A percentile compares a stretch with the other conserved stretches of the same genome.
Evolutionary conservation across 2,329 filamentous ascomycete genomes (phyloP).

Genomic region (Cyphellophora europaea): DNA sequence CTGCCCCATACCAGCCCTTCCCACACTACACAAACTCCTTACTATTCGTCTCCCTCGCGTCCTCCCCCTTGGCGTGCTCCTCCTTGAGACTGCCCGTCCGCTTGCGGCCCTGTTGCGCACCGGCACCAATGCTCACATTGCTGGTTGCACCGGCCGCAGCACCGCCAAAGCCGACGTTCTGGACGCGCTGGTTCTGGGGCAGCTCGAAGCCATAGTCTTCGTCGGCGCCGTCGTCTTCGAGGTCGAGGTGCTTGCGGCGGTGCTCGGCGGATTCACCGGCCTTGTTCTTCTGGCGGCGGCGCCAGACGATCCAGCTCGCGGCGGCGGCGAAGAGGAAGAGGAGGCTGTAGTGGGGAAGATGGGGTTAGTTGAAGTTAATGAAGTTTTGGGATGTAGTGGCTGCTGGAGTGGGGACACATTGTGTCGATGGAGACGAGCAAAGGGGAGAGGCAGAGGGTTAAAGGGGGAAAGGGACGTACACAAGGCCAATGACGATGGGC

Average conservation of each 20-base stretch:
- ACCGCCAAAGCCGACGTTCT: no score
- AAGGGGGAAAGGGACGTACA: not conserved
- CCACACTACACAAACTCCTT: no score
- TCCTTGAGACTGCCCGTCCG: no score
- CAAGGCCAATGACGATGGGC: not conserved
- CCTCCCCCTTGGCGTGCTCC: no score
- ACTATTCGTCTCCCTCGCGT: no score
- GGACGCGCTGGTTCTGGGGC: not conserved
- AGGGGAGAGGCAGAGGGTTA: no score
- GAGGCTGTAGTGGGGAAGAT: not conserved
- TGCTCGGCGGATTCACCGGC: not conserved
- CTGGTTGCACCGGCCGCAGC: no score
- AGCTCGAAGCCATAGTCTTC: not conserved
- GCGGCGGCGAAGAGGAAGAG: not conserved
- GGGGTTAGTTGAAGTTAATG: no score
- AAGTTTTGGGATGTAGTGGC: no score
- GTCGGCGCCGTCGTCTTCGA: not conserved
- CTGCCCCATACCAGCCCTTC: no score
- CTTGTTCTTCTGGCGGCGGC: not conserved
- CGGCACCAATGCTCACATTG: no score
- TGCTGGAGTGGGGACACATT: not conserved
- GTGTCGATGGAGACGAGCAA: not conserved
- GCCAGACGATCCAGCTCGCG: not conserved
- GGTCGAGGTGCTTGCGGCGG: not conserved
- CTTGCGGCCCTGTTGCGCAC: no score